Evolutionary conservation across 2,329 filamentous ascomycete genomes (phyloP).

Genomic region (Atkinsonella texensis): DNA sequence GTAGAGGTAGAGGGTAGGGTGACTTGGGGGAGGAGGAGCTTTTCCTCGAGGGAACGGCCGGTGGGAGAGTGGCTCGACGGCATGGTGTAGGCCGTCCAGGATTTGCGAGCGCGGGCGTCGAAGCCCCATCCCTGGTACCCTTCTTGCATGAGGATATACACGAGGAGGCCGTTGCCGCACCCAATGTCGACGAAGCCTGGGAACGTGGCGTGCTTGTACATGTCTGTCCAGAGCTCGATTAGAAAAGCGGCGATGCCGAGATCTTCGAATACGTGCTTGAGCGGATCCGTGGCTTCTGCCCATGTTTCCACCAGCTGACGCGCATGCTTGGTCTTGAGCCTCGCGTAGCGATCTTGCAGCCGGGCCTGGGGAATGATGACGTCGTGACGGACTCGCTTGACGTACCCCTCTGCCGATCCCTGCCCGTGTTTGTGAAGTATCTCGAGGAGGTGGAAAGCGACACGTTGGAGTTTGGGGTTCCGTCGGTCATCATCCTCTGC

Average conservation of each 20-base stretch:
- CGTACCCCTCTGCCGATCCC: conserved; percentile 52
- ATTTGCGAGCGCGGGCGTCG: conserved; percentile 75
- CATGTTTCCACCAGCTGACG: conserved; percentile 58
- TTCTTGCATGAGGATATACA: conserved; percentile 69
- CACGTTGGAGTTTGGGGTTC: conserved; percentile 45
- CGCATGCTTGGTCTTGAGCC: conserved; percentile 71
- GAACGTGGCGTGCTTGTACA: conserved; percentile 55
- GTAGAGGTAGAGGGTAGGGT: conserved; percentile 9
- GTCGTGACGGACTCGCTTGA: conserved; percentile 78
- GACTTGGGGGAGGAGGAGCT: conserved; percentile 37
- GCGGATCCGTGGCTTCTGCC: conserved; percentile 77
- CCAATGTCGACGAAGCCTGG: conserved; percentile 93
- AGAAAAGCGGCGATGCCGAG: conserved; percentile 82
- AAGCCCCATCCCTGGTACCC: conserved; percentile 84
- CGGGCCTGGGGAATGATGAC: conserved; percentile 61
- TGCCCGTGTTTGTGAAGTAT: conserved; percentile 64
- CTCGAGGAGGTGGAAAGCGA: conserved; percentile 55
- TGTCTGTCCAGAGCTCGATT: conserved; percentile 78
- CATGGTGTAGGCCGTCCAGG: conserved; percentile 62
- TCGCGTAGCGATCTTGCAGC: conserved; percentile 73
- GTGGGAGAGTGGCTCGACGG: conserved; percentile 15
- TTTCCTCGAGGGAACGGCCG: conserved; percentile 27
- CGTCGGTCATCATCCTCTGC: conserved; percentile 13
- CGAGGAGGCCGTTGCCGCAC: conserved; percentile 86
- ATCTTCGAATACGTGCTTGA: conserved; percentile 93